Evolutionary conservation across 129 eudicot species (phyloP), one percentile per base, ranked within the genome.

Genomic region (Rutidosis leptorrhynchoides): DNA sequence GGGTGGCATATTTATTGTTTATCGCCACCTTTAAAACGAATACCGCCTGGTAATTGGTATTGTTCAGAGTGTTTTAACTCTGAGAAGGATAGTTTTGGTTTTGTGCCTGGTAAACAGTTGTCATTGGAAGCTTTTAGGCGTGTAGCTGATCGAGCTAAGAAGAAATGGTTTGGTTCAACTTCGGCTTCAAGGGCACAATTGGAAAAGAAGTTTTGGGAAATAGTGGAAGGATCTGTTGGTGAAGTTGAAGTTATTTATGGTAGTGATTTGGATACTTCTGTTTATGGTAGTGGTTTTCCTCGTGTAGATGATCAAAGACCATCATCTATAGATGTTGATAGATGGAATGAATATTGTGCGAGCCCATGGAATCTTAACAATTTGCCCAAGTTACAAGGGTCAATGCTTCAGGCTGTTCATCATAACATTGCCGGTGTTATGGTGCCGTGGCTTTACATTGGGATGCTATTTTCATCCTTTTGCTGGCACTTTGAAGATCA

Each of bases 401-500:
- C 99, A 5, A 83, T 94, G 88, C 99, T 94, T 69, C 90, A 81
- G 43, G 82, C 97, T 26, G 97, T 94, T 55, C 95, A 89, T 82
- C 92, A 94, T 69, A 87, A 79, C 59, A 89, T 94, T 83, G 95
- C 99, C 68, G 99, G 99, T 19, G 99, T 94, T 62, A 94, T 94
- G 97, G 99, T 94, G 24, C 99, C 99, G n/a, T 94, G 99, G 99
- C 87, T 94, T 30, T 94, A 94, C 67, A 77, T 94, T 67, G 99
- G 99, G 77, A 94, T 94, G 99, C 87, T 94, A 33, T 94, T 94
- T 81, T 94, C 99, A 26, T 83, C 99, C 55, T 94, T 94, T 67
- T 94, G 97, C 75, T 94, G 99, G 99, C 99, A 94, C 77, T 87
- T 94, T 80, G 99, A 94, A 71, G 99, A 94, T 69, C 99, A 94